These are phyloP conservation scores for Hymenoscyphus fructigenus DNA, from an alignment of 2,329 filamentous ascomycete species.

Conservation along the genomic window DNA sequence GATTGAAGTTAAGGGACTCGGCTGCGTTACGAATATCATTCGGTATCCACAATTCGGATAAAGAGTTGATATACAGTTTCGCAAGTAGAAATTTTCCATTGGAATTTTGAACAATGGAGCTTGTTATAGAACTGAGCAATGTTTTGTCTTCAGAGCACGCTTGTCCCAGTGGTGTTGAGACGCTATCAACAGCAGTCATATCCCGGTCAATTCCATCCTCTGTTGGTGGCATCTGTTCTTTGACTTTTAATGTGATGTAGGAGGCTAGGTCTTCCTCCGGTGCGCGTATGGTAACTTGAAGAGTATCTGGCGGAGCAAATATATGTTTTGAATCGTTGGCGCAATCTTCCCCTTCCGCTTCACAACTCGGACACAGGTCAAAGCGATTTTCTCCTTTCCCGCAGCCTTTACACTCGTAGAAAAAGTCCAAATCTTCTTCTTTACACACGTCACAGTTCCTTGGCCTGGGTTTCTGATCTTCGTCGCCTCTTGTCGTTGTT, in stretches of 20 bases:
- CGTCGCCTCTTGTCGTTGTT: slow-evolving; percentile 17
- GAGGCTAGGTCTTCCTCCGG: slow-evolving; percentile 15
- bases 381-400: slow-evolving; percentile 8
- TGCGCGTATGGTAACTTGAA: slow-evolving; percentile 14
- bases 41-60: slow-evolving; percentile 11
- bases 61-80: slow-evolving; percentile 17
- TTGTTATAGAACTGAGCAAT: slow-evolving; percentile 12
- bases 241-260: slow-evolving; percentile 13
- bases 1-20: slow-evolving; percentile 7
- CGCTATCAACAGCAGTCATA: slow-evolving; percentile 6
- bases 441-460: slow-evolving; percentile 15
- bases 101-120: slow-evolving; percentile 14
- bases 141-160: slow-evolving; percentile 11
- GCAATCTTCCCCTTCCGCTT: slow-evolving; percentile 5
- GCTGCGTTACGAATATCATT: slow-evolving; percentile 16
- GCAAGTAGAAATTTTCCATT: slow-evolving; percentile 20
- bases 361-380: slow-evolving; percentile 17
- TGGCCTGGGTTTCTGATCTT: not conserved
- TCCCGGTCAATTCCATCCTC: slow-evolving; percentile 6
- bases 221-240: slow-evolving; percentile 14
- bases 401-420: slow-evolving; percentile 16
- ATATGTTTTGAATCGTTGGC: slow-evolving; percentile 11
- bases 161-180: slow-evolving; percentile 8
- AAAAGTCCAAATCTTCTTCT: slow-evolving; percentile 5
- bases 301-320: slow-evolving; percentile 9